Percentiles rank a stretch among this genome's conserved stretches.
These are phyloP conservation scores for Pythium dissimile DNA, from an alignment of 352 stramenopile species.

Conservation along the genomic window DNA sequence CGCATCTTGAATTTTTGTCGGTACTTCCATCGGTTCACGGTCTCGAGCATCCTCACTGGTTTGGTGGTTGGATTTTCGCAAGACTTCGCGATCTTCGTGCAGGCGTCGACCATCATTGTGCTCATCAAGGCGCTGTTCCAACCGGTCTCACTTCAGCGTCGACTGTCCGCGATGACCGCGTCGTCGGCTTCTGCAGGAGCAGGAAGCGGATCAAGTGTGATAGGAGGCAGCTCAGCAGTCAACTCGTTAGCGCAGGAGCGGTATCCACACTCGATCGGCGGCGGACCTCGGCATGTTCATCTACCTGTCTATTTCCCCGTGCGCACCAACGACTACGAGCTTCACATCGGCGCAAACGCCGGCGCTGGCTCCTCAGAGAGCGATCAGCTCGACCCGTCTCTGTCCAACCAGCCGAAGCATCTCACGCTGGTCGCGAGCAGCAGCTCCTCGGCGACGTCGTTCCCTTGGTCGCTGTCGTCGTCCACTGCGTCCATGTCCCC, in stretches of 20 bases:
- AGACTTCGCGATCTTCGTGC: conserved; percentile 61
- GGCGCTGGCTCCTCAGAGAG: conserved; percentile 10
- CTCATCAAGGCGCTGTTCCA: conserved; percentile 65
- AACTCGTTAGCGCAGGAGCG: conserved; percentile 8
- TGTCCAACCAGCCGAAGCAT: conserved; percentile 40
- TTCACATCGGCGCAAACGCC: neutral
- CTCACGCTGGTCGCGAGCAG: conserved; percentile 41
- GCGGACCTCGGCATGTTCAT: conserved; percentile 22
- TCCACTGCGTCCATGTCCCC: conserved; percentile 9
- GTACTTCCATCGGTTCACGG: conserved; percentile 53
- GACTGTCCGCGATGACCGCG: conserved; percentile 11
- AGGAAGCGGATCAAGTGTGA: conserved; percentile 3
- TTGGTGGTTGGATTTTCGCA: conserved; percentile 46
- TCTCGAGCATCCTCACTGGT: conserved; percentile 39
- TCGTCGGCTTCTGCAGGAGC: conserved; percentile 4
- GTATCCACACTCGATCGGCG: conserved; percentile 22
- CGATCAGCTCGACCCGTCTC: conserved; percentile 12
- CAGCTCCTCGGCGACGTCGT: conserved; percentile 14
- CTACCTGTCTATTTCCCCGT: conserved; percentile 66
- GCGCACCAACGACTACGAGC: conserved; percentile 50
- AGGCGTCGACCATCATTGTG: conserved; percentile 60
- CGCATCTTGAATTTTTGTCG: conserved; percentile 60
- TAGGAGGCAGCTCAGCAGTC: neutral
- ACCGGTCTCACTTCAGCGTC: conserved; percentile 14
- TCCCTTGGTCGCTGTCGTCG: conserved; percentile 26